Conservation (phyloP, 176 grass and related monocot genomes). For the Sorghum bicolor region DNA sequence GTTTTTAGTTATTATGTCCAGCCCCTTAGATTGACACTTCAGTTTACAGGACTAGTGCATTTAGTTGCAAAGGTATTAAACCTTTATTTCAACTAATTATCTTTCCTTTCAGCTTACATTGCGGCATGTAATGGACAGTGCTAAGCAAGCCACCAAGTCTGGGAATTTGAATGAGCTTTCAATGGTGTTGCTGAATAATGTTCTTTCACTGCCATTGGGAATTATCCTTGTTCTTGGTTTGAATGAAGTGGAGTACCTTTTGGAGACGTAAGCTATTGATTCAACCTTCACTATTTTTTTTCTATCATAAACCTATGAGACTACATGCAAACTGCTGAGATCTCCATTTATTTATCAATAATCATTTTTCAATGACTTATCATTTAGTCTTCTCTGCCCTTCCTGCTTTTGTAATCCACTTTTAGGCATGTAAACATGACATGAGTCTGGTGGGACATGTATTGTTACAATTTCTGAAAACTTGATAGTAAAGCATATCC, state of each 20-base stretch:
- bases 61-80: neutral
- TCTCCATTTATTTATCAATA: neutral
- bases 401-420: neutral
- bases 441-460: neutral
- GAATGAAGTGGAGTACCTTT: conserved; percentile 79
- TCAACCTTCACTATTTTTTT: conserved; percentile 7
- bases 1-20: neutral
- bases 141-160: conserved; percentile 88
- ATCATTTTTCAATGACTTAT: neutral
- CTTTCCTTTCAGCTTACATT: conserved; percentile 71
- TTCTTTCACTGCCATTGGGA: conserved; percentile 83
- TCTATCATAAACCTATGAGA: neutral
- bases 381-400: neutral
- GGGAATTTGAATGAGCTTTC: conserved; percentile 96
- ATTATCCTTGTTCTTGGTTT: conserved; percentile 77
- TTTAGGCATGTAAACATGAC: neutral
- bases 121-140: conserved; percentile 89
- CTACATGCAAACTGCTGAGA: neutral
- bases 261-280: conserved; percentile 67
- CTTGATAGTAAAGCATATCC: neutral
- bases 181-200: conserved; percentile 94
- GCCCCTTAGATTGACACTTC: neutral
- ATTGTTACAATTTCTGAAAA: neutral
- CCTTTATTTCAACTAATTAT: conserved; percentile 30
- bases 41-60: neutral